Evolutionary conservation across 306 rosid genomes (phyloP).

Genomic region (Ceratonia siliqua): DNA sequence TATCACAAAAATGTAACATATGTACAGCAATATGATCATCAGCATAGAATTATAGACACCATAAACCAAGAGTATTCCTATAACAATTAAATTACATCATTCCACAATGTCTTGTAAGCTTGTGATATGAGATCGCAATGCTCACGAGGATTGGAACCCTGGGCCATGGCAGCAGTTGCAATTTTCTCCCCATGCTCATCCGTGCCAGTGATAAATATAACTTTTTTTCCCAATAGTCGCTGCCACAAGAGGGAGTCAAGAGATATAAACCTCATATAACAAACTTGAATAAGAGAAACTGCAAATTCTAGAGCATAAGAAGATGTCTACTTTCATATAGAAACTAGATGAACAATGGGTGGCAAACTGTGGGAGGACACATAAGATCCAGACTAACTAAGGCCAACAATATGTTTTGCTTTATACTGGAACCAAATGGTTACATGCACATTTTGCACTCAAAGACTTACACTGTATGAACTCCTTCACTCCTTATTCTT

Average conservation of each 20-base stretch:
- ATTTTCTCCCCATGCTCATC: constrained; percentile 98
- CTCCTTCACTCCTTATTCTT: neutral
- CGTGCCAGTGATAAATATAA: constrained; percentile 84
- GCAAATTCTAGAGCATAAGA: neutral
- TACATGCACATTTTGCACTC: neutral
- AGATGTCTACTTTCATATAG: neutral
- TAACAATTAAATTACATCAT: constrained; percentile 54
- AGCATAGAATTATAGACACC: neutral
- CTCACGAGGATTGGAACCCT: constrained; percentile 68
- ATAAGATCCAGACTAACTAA: neutral
- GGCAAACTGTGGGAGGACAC: neutral
- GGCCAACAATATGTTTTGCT: neutral
- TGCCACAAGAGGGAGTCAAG: constrained; percentile 40
- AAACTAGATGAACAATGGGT: neutral
- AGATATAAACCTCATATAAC: constrained; percentile 3
- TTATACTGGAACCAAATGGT: neutral
- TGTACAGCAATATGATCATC: constrained; percentile 4
- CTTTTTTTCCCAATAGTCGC: constrained; percentile 79
- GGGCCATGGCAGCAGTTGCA: constrained; percentile 81
- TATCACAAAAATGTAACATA: neutral
- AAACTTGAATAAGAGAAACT: constrained; percentile 4
- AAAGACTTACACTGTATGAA: neutral
- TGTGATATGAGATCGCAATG: constrained; percentile 84
- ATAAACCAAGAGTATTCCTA: neutral
- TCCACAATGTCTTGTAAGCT: constrained; percentile 77